phyloP scores from a whole-genome alignment of 2,329 filamentous ascomycete species.

The Aspergillus tubingensis region DNA sequence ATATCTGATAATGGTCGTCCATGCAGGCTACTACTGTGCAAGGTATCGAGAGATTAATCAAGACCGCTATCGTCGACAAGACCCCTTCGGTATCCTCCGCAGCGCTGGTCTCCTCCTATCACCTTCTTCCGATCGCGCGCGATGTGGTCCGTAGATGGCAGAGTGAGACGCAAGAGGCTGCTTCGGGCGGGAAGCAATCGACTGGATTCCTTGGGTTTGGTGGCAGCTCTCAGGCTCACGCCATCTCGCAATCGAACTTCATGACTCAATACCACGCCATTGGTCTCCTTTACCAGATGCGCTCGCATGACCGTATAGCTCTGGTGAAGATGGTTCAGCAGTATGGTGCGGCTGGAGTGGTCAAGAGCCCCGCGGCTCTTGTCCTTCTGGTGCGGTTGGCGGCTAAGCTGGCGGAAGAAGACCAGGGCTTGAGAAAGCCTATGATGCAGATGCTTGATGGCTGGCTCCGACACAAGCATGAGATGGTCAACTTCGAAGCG shows the following conservation, averaged over 20 bases:
- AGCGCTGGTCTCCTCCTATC: slow-evolving; percentile 93
- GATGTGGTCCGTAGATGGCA: slow-evolving; percentile 98
- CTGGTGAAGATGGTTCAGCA: slow-evolving; percentile 99
- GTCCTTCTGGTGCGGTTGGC: slow-evolving; percentile 91
- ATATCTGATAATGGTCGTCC: slow-evolving; percentile 18
- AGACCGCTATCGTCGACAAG: slow-evolving; percentile 99
- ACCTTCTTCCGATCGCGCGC: slow-evolving; percentile 91
- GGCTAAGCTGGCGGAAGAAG: slow-evolving; percentile 91
- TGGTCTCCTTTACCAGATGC: slow-evolving; percentile 96
- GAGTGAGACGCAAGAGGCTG: slow-evolving; percentile 96
- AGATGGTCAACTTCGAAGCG: slow-evolving; percentile 99
- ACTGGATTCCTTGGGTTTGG: slow-evolving; percentile 91
- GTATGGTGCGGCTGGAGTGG: slow-evolving; percentile 84
- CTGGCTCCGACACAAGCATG: slow-evolving; percentile 97
- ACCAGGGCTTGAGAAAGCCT: slow-evolving; percentile 81
- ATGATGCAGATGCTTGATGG: slow-evolving; percentile 97
- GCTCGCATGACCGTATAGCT: slow-evolving; percentile 95
- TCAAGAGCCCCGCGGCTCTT: slow-evolving; percentile 92
- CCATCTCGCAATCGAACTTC: slow-evolving; percentile 78
- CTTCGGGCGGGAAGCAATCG: slow-evolving; percentile 83
- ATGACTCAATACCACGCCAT: slow-evolving; percentile 99
- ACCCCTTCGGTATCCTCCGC: slow-evolving; percentile 96
- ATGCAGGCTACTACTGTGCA: slow-evolving; percentile 85
- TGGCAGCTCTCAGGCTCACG: slow-evolving; percentile 71
- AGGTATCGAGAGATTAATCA: slow-evolving; percentile 97